Base-by-base conservation (phyloP, 345 rosid genomes). In the Brassica juncea region DNA sequence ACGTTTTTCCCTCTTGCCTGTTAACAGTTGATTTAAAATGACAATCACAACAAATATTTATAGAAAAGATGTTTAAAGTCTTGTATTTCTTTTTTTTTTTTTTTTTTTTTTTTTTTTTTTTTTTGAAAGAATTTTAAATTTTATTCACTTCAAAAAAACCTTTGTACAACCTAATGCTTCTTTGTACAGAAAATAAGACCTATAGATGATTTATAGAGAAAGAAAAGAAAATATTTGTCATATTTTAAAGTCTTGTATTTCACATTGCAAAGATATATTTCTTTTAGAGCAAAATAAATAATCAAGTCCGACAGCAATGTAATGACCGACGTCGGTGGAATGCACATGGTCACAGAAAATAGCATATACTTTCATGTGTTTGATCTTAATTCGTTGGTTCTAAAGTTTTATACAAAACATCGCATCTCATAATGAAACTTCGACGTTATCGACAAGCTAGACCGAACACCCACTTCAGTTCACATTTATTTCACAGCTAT, bases 251-350 rank as follows among this genome's bases (percentile, higher is more conserved):
- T 71, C 11, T 34, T 21, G 12, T 44, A 77, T 37, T 77, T 71
- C 14, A 9, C 19, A 32, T 12, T 71, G 9, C 27, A 65, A 16
- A 6, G 16, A 30, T 70, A 2, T 34, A 49, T 77, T 64, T 0
- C 0, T 8, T 34, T 30, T 30, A 34, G 23, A 77, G 19, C 35
- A 65, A 71, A 55, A 55, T 30, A 78, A 4, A 66, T 66, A 8
- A 66, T 57, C 15, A 70, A 37, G 70, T 63, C 70, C 21, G 39
- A 77, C 64, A 49, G 57, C 80, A 62, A 49, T 77, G 35, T 70
- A 52, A 65, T 37, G 61, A 71, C 81, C 61, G 14, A 72, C 72
- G 77, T 78, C 68, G 81, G 81, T 78, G 77, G 72, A 2, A 39
- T 78, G 77, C 59, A 71, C 54, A 71, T 71, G 21, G 66, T 63